These are phyloP conservation scores for Lunasporangiospora selenospora DNA, from an alignment of 192 early-diverging fungal species.

Conservation along the genomic window DNA sequence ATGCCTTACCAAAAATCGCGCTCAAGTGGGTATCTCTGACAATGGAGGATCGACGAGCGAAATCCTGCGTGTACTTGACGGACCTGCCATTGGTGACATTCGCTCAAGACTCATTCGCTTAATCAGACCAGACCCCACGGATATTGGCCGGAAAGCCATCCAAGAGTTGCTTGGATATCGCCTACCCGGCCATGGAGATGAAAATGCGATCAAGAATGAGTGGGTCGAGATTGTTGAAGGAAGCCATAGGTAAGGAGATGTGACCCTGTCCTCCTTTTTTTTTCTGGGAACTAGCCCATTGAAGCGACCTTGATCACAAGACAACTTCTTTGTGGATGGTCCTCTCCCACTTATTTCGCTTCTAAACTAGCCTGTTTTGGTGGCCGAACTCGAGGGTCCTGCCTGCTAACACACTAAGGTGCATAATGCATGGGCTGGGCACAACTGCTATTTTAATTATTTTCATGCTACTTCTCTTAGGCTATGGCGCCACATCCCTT, in stretches of 20 bases:
- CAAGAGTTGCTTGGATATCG: constrained; percentile 74
- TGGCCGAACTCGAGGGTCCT: too few relatives aligned
- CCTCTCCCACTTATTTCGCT: too few relatives aligned
- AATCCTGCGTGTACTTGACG: constrained; percentile 75
- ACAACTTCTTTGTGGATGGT: too few relatives aligned
- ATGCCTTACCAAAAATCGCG: too few relatives aligned
- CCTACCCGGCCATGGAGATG: constrained; percentile 61
- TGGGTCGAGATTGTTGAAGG: constrained; percentile 80
- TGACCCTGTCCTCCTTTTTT: too few relatives aligned
- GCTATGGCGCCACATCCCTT: constrained; percentile 56
- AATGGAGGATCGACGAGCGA: constrained; percentile 74
- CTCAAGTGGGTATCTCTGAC: constrained; percentile 72
- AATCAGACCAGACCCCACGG: constrained; percentile 62
- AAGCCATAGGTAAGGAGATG: constrained; percentile 65
- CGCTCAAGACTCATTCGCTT: constrained; percentile 70
- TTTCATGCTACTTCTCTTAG: too few relatives aligned
- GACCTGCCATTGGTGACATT: constrained; percentile 80
- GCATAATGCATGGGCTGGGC: too few relatives aligned
- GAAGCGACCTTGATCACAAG: too few relatives aligned
- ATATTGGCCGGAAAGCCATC: constrained; percentile 66
- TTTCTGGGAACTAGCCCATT: too few relatives aligned
- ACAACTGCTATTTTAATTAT: too few relatives aligned
- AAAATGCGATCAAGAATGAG: constrained; percentile 67
- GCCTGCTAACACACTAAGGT: too few relatives aligned
- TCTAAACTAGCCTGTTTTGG: too few relatives aligned